A percentile compares a stretch with the other conserved stretches of the same genome.
Conservation (phyloP, 2,329 filamentous ascomycete genomes). For the Venturiaceae sp. region DNA sequence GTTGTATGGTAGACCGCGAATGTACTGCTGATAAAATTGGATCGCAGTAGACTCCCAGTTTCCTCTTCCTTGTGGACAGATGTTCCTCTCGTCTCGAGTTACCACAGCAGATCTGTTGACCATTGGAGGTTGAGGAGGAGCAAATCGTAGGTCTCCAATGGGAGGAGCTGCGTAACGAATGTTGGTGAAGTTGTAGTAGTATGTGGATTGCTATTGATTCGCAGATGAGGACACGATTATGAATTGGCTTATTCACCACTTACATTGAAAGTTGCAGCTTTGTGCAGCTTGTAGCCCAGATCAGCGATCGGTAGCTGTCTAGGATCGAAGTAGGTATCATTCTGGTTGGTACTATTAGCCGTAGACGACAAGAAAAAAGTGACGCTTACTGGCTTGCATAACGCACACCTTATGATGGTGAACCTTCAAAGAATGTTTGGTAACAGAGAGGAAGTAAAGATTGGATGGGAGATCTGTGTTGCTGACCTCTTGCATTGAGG, state of each 20-base stretch:
- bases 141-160: constrained; percentile 40
- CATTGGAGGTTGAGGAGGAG: constrained; percentile 33
- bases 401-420: too few relatives aligned
- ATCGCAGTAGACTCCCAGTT: constrained; percentile 31
- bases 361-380: too few relatives aligned
- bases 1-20: constrained; percentile 8
- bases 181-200: constrained; percentile 45
- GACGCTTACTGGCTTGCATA: too few relatives aligned
- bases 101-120: constrained; percentile 35
- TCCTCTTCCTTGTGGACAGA: constrained; percentile 27
- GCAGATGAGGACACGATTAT: too few relatives aligned
- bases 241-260: too few relatives aligned
- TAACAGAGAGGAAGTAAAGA: too few relatives aligned
- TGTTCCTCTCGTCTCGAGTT: constrained; percentile 27
- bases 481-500: too few relatives aligned
- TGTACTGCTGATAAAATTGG: constrained; percentile 21
- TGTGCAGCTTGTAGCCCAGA: constrained; percentile 43
- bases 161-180: constrained; percentile 48
- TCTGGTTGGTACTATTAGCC: too few relatives aligned
- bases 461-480: too few relatives aligned
- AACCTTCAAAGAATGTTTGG: too few relatives aligned
- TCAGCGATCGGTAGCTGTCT: constrained; percentile 43
- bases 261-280: constrained; percentile 37
- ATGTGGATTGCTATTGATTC: too few relatives aligned
- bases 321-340: too few relatives aligned